Base-by-base conservation (phyloP, 345 rosid species). In the Eutrema heterophyllum region DNA sequence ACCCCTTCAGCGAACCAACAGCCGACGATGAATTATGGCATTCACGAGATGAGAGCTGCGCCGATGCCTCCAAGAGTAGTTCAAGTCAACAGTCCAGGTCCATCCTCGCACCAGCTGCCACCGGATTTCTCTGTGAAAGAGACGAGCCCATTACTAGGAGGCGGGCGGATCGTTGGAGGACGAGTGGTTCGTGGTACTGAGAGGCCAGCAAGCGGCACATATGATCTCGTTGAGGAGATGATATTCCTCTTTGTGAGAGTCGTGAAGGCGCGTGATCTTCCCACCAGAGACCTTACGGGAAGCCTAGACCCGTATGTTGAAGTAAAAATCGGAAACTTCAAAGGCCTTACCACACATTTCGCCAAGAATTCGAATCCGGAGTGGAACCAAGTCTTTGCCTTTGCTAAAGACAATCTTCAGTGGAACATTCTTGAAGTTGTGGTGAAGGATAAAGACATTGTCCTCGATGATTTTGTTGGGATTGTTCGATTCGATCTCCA, bases 151-250 rank as follows among this genome's bases (percentile, higher is more conserved):
- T 67, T 80, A 29, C 97, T 96, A 21, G 98, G 98, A 18, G 95
- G 96, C 11, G 97, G 95, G 3, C 81, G 32, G 72, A 67, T 94
- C 54, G 84, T 94, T 39, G 95, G 96, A 65, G 98, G 98, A 58
- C 79, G 93, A 82, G 88, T 91, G 24, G 78, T 90, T 55, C 86
- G 89, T 9, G 86, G 89, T 30, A 45, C 60, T 5, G 80, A 86
- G 49, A 87, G 83, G 70, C 92, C 82, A 7, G 39, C 81, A 9
- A 86, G 83, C 79, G 68, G 76, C 18, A 86, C 89, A n/a, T 87
- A 92, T 81, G 99, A 96, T 62, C 97, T 96, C 11, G 99, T 96
- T 56, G 99, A 96, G 74, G 90, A 83, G 81, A 96, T 92, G 98
- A 78, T 39, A 2, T 92, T 81, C 76, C 98, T 96, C 21, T 96